Percentiles rank a stretch among this genome's conserved stretches.
Evolutionary conservation across 495 filamentous ascomycete species (phyloP).

Genomic region (Penicillium bovifimosum): DNA sequence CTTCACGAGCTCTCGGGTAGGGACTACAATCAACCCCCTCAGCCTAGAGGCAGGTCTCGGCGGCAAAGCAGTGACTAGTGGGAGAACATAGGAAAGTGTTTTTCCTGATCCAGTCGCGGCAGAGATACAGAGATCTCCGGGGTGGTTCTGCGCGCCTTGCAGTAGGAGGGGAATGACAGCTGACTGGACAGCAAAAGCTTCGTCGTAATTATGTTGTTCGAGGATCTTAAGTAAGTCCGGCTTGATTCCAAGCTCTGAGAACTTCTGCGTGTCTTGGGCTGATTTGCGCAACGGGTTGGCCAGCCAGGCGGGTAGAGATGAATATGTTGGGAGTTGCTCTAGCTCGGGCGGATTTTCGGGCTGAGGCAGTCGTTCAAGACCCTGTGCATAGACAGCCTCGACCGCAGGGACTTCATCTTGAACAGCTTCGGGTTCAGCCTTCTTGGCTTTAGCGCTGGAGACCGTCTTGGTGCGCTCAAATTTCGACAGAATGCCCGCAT

Average conservation of each 20-base stretch:
- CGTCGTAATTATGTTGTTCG: slow-evolving; percentile 56
- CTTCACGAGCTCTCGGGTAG: slow-evolving; percentile 81
- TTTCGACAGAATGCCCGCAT: slow-evolving; percentile 41
- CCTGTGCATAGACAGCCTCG: slow-evolving; percentile 51
- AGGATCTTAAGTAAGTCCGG: slow-evolving; percentile 55
- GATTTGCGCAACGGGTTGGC: slow-evolving; percentile 62
- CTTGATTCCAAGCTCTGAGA: slow-evolving; percentile 55
- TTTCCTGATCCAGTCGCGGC: slow-evolving; percentile 93
- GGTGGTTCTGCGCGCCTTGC: slow-evolving; percentile 47
- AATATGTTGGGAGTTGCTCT: slow-evolving; percentile 41
- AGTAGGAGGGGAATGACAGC: slow-evolving; percentile 73
- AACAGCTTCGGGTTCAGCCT: slow-evolving; percentile 18
- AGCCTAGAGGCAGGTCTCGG: slow-evolving; percentile 54
- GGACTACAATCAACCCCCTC: slow-evolving; percentile 75
- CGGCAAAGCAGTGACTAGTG: slow-evolving; percentile 69
- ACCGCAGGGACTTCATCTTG: slow-evolving; percentile 17
- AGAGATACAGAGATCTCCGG: slow-evolving; percentile 78
- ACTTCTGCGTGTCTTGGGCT: slow-evolving; percentile 51
- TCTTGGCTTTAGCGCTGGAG: slow-evolving; percentile 26
- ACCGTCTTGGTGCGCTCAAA: slow-evolving; percentile 39
- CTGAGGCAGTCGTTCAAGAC: slow-evolving; percentile 72
- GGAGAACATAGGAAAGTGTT: slow-evolving; percentile 85
- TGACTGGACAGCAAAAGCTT: slow-evolving; percentile 82
- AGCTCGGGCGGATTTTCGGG: slow-evolving; percentile 55
- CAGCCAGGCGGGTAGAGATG: slow-evolving; percentile 61